These are phyloP conservation scores for Sergeia podlipaevii DNA, from an alignment of 208 protist genomes.

Conservation along the genomic window DNA sequence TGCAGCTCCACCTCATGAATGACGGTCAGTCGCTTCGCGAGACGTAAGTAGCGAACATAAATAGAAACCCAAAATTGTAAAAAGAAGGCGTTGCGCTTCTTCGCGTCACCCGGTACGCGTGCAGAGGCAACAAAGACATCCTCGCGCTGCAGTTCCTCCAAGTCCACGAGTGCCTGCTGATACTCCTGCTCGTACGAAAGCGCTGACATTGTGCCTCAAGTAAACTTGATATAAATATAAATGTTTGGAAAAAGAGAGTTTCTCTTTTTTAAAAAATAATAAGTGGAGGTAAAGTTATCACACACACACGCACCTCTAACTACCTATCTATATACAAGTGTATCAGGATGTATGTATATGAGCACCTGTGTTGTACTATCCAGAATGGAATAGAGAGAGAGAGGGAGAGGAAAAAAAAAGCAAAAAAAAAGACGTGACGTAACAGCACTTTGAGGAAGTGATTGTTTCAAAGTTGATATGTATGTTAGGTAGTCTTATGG, in stretches of 20 bases:
- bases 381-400: background rate
- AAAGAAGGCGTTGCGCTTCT: slow-evolving; percentile 51
- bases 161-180: slow-evolving; percentile 69
- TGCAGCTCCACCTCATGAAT: slow-evolving; percentile 92
- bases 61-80: slow-evolving; percentile 79
- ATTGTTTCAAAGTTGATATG: no score
- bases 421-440: background rate
- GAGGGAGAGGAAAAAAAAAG: background rate
- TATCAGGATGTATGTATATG: background rate
- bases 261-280: no score
- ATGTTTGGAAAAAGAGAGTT: no score
- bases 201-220: slow-evolving; percentile 57
- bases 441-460: no score
- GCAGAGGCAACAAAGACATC: slow-evolving; percentile 44
- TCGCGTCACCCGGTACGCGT: slow-evolving; percentile 31
- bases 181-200: slow-evolving; percentile 76
- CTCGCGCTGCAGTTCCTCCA: slow-evolving; percentile 57
- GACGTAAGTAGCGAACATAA: slow-evolving; percentile 90
- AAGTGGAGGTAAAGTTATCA: no score
- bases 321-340: background rate
- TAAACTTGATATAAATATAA: background rate
- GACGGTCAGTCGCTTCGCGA: slow-evolving; percentile 72
- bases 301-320: no score
- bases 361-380: background rate
- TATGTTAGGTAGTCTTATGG: no score